phyloP scores from a whole-genome alignment of 164 flowering plant species.

The Magnolia sinica region DNA sequence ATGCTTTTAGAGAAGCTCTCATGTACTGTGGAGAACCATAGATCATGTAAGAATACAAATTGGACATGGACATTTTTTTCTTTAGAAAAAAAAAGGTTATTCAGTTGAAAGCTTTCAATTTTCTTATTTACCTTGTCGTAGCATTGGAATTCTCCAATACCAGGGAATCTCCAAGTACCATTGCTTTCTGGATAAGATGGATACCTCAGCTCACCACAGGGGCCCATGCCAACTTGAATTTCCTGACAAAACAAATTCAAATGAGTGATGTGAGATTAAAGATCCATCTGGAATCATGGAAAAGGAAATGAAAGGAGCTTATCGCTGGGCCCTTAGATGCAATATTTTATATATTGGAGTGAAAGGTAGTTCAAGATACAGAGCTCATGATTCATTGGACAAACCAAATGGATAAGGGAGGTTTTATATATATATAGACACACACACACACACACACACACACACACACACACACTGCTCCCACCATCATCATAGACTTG shows the following conservation, averaged over 20 bases:
- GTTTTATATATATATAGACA: no score
- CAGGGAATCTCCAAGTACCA: slow-evolving; percentile 91
- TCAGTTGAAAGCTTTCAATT: not conserved
- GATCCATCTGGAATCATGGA: not conserved
- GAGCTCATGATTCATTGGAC: no score
- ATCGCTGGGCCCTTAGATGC: not conserved
- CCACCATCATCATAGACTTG: no score
- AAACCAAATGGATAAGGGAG: no score
- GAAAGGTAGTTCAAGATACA: not conserved
- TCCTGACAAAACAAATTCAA: slow-evolving; percentile 51
- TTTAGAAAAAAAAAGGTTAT: no score
- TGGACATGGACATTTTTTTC: not conserved
- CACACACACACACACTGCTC: no score
- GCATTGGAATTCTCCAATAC: slow-evolving; percentile 95
- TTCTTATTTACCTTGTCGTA: slow-evolving; percentile 74
- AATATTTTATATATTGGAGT: not conserved
- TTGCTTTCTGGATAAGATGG: slow-evolving; percentile 96
- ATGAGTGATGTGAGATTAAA: slow-evolving; percentile 1
- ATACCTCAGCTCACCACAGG: slow-evolving; percentile 95
- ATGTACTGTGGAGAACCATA: slow-evolving; percentile 52
- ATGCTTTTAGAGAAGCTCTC: slow-evolving; percentile 79
- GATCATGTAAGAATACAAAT: not conserved
- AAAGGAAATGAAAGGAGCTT: not conserved
- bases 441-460: no score
- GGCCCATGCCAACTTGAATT: slow-evolving; percentile 95